Percentiles rank a stretch among this genome's conserved stretches.
These are phyloP conservation scores for Penicillium griseofulvum DNA, from an alignment of 2,329 filamentous ascomycete genomes.

Conservation along the genomic window DNA sequence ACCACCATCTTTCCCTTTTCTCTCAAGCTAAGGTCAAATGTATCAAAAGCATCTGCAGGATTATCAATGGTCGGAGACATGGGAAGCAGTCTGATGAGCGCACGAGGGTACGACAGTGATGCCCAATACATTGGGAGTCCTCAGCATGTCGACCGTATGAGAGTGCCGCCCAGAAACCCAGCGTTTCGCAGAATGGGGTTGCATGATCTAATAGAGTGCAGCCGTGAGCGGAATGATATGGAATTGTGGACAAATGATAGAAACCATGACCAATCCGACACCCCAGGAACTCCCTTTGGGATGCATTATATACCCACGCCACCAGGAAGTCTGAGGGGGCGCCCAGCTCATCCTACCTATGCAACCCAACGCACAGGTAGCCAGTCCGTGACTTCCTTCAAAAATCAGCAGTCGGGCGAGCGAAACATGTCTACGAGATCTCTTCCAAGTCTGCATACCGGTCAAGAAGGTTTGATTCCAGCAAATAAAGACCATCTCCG, in stretches of 20 bases:
- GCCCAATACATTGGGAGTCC: constrained; percentile 40
- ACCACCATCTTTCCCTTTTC: constrained; percentile 21
- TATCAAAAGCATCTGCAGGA: constrained; percentile 1
- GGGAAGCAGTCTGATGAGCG: constrained; percentile 38
- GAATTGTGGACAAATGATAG: constrained; percentile 8
- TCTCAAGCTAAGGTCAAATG: constrained; percentile 16
- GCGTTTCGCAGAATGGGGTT: constrained; percentile 12
- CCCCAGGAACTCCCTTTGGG: constrained; percentile 11
- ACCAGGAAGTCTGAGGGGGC: constrained; percentile 8
- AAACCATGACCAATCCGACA: not conserved
- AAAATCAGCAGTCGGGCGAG: not conserved
- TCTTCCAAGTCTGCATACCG: constrained; percentile 7
- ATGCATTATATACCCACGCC: constrained; percentile 20
- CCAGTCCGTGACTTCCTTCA: not conserved
- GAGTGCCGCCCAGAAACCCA: constrained; percentile 8
- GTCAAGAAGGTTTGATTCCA: not conserved
- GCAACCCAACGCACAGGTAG: not conserved
- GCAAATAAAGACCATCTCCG: not conserved
- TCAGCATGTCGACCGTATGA: constrained; percentile 16
- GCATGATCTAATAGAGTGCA: constrained; percentile 21
- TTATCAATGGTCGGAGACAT: constrained; percentile 19
- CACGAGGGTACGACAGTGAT: constrained; percentile 44
- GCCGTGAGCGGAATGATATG: constrained; percentile 16
- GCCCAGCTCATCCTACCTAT: not conserved
- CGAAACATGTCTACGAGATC: constrained; percentile 6